Percentiles rank a stretch among this genome's conserved stretches.
These are phyloP conservation scores for Leccinum variicolor DNA, from an alignment of 768 basidiomycete genomes.

Conservation along the genomic window DNA sequence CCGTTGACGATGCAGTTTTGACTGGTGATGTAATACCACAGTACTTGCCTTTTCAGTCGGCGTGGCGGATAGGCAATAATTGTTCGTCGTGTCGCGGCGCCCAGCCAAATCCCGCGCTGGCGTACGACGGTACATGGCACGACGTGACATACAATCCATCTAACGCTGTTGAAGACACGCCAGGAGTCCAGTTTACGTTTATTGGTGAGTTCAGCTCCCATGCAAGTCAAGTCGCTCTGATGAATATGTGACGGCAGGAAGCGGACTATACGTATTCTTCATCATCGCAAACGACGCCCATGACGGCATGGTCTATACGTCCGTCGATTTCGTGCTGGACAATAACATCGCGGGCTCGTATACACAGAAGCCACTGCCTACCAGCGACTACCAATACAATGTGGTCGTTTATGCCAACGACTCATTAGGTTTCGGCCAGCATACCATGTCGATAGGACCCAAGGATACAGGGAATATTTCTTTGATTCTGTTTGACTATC, in stretches of 20 bases:
- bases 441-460: constrained; percentile 9
- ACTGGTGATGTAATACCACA: constrained; percentile 4
- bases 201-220: background rate
- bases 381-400: constrained; percentile 11
- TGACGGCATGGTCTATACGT: background rate
- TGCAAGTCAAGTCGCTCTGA: background rate
- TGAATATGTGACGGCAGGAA: constrained; percentile 3
- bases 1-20: constrained; percentile 13
- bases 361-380: background rate
- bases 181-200: constrained; percentile 3
- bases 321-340: constrained; percentile 10
- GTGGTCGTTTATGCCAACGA: constrained; percentile 14
- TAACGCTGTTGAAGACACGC: background rate
- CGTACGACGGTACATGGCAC: constrained; percentile 19
- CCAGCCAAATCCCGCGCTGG: background rate
- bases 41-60: constrained; percentile 3
- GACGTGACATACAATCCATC: background rate
- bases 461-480: background rate
- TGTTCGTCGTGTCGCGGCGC: background rate
- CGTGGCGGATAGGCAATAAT: constrained; percentile 7
- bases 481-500: constrained; percentile 19
- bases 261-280: constrained; percentile 16
- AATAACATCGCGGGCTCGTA: background rate
- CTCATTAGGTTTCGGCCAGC: constrained; percentile 4
- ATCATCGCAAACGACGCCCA: constrained; percentile 7